These are phyloP conservation scores for Mycena vitilis DNA, from an alignment of 768 basidiomycete genomes.

Conservation along the genomic window DNA sequence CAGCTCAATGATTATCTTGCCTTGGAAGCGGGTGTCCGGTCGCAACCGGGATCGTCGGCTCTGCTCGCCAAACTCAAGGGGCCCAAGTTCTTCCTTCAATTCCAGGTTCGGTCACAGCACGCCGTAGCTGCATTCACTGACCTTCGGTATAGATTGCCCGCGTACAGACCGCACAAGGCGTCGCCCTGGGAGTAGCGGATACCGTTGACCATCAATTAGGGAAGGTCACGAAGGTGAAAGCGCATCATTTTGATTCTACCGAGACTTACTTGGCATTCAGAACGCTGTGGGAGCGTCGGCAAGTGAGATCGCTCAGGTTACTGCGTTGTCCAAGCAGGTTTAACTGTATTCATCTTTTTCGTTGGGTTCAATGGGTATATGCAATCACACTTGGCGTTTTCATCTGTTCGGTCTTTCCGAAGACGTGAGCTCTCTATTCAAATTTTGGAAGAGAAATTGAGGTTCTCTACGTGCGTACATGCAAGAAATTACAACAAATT, in stretches of 20 bases:
- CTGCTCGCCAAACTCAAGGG: constrained; percentile 43
- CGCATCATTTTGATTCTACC: not conserved
- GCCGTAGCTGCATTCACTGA: not conserved
- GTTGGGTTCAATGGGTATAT: not conserved
- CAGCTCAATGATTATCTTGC: constrained; percentile 45
- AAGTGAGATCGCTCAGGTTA: constrained; percentile 41
- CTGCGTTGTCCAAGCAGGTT: constrained; percentile 37
- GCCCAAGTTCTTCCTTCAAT: constrained; percentile 47
- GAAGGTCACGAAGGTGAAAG: constrained; percentile 41
- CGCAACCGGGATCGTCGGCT: constrained; percentile 39
- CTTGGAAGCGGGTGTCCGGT: constrained; percentile 44
- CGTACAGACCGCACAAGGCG: constrained; percentile 41
- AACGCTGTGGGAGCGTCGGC: constrained; percentile 44
- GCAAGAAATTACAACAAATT: constrained; percentile 16
- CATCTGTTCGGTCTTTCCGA: not conserved
- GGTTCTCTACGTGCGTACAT: too few relatives aligned
- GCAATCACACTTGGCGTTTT: constrained; percentile 24
- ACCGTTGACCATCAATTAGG: constrained; percentile 44
- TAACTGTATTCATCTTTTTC: constrained; percentile 15
- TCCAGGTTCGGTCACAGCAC: constrained; percentile 35
- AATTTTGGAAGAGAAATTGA: not conserved
- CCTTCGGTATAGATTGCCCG: constrained; percentile 38
- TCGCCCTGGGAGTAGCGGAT: constrained; percentile 39
- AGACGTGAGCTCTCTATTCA: not conserved
- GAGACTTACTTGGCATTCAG: constrained; percentile 29